These are phyloP conservation scores for Neurospora sublineolata DNA, from an alignment of 495 filamentous ascomycete species.

Conservation along the genomic window DNA sequence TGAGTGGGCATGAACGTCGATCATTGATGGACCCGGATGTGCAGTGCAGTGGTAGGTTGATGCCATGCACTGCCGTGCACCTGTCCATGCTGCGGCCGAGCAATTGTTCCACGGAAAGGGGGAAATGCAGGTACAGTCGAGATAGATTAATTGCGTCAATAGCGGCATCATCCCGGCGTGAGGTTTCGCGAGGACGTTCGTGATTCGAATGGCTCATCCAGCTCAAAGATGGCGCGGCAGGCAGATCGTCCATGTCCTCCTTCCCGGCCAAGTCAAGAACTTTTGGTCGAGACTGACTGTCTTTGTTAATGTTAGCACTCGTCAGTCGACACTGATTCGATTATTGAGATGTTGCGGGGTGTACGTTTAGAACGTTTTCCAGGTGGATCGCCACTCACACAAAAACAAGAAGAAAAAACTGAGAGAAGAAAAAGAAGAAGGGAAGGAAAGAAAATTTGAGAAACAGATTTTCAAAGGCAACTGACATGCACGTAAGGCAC, in stretches of 20 bases:
- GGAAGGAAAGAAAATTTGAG: background rate
- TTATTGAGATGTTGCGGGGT: background rate
- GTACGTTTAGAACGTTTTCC: background rate
- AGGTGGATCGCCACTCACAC: background rate
- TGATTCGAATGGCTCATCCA: background rate
- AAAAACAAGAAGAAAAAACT: background rate
- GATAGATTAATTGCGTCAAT: background rate
- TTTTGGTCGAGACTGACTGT: too few relatives aligned
- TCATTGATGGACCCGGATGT: background rate
- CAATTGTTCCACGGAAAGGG: background rate
- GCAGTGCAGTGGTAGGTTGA: background rate
- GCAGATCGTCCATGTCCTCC: too few relatives aligned
- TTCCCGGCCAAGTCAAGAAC: too few relatives aligned
- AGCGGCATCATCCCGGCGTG: background rate
- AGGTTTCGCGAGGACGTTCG: background rate
- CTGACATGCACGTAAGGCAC: background rate
- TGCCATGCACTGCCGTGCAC: background rate
- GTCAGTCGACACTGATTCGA: background rate
- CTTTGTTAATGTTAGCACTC: background rate
- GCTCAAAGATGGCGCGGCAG: background rate
- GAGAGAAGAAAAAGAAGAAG: too few relatives aligned
- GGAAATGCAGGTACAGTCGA: background rate
- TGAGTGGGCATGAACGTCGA: background rate
- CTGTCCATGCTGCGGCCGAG: background rate
- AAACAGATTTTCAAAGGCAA: too few relatives aligned